phyloP scores from a whole-genome alignment of 139 green algal species.

The Limnomonas spitsbergensis region DNA sequence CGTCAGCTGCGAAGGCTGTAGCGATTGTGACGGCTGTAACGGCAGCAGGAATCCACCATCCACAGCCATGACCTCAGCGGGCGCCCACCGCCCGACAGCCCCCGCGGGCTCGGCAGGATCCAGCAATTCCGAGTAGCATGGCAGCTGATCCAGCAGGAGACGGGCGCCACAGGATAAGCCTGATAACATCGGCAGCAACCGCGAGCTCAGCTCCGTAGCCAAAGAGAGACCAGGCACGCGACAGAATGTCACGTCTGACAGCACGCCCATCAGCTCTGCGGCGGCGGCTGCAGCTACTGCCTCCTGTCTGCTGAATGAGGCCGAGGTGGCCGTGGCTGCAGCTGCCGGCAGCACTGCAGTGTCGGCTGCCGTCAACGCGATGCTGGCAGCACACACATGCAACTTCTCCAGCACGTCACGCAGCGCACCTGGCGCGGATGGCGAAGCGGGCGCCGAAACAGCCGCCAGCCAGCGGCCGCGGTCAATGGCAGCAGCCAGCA shows the following conservation, averaged over 20 bases:
- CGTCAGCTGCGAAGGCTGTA: no score
- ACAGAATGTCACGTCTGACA: neutral
- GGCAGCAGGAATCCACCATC: no score
- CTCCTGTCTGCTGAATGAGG: neutral
- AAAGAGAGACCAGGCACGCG: neutral
- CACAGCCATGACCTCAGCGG: neutral
- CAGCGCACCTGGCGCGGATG: neutral
- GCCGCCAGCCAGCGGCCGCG: neutral
- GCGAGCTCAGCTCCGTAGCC: neutral
- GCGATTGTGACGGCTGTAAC: no score
- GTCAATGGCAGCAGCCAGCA: neutral
- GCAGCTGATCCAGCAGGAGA: neutral
- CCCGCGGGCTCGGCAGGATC: no score
- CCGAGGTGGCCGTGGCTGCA: neutral
- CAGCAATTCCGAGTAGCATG: no score
- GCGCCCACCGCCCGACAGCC: no score
- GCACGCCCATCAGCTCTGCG: neutral
- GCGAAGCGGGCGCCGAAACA: neutral
- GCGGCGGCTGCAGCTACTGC: neutral
- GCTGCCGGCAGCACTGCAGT: neutral
- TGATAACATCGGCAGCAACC: neutral
- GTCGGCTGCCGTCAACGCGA: neutral
- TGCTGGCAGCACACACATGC: neutral
- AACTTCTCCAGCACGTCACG: neutral
- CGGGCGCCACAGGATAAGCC: neutral